phyloP scores from a whole-genome alignment of 208 protist genomes.

The Angomonas ambiguus region DNA sequence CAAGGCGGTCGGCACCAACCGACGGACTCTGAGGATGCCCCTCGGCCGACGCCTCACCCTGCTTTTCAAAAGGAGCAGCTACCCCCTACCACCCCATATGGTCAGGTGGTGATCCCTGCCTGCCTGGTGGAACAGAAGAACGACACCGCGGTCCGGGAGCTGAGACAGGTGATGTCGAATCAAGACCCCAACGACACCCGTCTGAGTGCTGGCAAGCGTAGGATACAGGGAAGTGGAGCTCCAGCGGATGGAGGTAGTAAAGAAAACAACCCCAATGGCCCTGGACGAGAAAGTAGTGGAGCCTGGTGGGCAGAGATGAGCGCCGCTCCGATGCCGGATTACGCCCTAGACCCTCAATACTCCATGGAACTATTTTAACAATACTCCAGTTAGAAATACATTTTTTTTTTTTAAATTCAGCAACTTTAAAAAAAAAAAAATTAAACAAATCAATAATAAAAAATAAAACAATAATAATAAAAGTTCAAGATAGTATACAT shows the following conservation, averaged over 20 bases:
- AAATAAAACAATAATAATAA: neutral
- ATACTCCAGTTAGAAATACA: too few relatives aligned
- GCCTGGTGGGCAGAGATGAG: constrained; percentile 87
- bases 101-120: constrained; percentile 68
- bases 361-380: constrained; percentile 87
- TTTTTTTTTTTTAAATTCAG: constrained; percentile 3
- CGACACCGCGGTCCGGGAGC: constrained; percentile 79
- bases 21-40: constrained; percentile 15
- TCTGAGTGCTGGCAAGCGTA: constrained; percentile 32
- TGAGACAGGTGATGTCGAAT: constrained; percentile 79
- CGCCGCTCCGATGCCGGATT: constrained; percentile 68
- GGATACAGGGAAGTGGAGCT: constrained; percentile 36
- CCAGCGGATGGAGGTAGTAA: constrained; percentile 2
- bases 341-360: constrained; percentile 82
- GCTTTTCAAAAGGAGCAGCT: constrained; percentile 24
- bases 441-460: constrained; percentile 1
- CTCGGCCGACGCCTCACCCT: constrained; percentile 21
- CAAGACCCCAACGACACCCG: constrained; percentile 60
- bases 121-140: constrained; percentile 89
- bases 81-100: constrained; percentile 60
- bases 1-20: constrained; percentile 30
- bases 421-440: neutral
- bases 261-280: neutral
- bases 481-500: too few relatives aligned
- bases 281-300: constrained; percentile 17